Evolutionary conservation across 2,329 filamentous ascomycete species (phyloP).

Genomic region (Colletotrichum endophyticum): DNA sequence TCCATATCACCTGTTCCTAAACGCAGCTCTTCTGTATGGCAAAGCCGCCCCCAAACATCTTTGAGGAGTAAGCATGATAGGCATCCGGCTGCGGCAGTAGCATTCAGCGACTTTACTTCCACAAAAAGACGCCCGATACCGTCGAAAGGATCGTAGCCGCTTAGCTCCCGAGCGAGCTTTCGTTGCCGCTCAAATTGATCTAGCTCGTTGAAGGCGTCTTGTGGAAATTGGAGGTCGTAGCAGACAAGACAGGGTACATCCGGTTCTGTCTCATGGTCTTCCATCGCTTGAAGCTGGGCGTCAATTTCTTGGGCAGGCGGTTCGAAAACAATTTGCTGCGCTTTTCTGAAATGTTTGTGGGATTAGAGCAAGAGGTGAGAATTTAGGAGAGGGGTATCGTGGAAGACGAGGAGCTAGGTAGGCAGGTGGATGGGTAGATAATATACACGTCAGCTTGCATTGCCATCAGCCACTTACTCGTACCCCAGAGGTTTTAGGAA

Average conservation of each 20-base stretch:
- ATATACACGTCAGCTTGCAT: rapidly evolving
- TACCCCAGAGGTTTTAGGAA: neutral
- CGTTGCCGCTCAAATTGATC: neutral
- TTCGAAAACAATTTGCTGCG: neutral
- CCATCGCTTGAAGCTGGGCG: neutral
- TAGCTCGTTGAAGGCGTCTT: neutral
- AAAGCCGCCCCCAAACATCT: neutral
- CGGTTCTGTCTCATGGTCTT: neutral
- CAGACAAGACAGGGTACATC: neutral
- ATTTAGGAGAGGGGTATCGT: neutral
- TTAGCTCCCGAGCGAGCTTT: neutral
- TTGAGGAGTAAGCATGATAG: neutral
- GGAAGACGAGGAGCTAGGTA: neutral
- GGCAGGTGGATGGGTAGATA: neutral
- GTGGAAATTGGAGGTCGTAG: neutral
- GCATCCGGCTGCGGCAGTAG: neutral
- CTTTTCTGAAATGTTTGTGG: neutral
- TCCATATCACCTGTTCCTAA: rapidly evolving
- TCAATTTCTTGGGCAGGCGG: neutral
- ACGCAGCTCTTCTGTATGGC: neutral
- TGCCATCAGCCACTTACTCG: neutral
- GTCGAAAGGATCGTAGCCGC: neutral
- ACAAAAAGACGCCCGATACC: neutral
- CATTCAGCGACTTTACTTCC: rapidly evolving
- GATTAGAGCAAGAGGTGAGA: rapidly evolving